Conservation (phyloP, 1,284 basidiomycete species). For the Retiboletus flavoniger region DNA sequence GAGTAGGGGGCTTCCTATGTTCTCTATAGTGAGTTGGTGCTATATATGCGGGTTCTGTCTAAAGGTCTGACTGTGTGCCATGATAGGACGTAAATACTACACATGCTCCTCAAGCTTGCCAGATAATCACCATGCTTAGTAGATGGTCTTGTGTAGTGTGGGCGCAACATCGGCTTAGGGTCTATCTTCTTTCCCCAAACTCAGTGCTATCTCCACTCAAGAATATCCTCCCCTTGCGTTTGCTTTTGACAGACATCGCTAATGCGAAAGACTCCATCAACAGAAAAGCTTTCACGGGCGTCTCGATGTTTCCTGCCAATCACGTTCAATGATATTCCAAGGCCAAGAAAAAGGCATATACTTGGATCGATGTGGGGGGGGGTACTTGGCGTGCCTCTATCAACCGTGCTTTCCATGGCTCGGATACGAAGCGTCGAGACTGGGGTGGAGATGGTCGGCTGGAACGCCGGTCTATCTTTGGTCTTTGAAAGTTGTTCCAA, state of each 20-base stretch:
- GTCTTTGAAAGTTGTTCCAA: neutral
- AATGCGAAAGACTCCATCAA: conserved; percentile 22
- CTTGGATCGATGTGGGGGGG: conserved; percentile 8
- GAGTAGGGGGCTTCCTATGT: neutral
- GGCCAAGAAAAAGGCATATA: conserved; percentile 2
- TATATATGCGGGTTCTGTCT: neutral
- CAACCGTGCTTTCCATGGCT: neutral
- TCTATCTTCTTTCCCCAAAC: conserved; percentile 26
- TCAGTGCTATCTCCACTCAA: conserved; percentile 15
- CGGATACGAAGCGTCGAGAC: conserved; percentile 2
- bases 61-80: neutral
- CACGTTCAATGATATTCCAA: neutral
- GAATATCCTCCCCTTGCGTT: conserved; percentile 29
- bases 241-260: conserved; percentile 27
- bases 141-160: neutral
- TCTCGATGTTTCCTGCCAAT: conserved; percentile 20
- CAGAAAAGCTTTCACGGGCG: conserved; percentile 23
- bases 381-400: conserved; percentile 2
- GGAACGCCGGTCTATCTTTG: neutral
- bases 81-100: neutral
- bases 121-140: neutral
- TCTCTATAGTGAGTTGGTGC: conserved; percentile 6
- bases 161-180: neutral
- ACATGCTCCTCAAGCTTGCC: conserved; percentile 1
- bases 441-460: neutral